Conservation (phyloP, 805 yeast species). For the Starmera quercuum region DNA sequence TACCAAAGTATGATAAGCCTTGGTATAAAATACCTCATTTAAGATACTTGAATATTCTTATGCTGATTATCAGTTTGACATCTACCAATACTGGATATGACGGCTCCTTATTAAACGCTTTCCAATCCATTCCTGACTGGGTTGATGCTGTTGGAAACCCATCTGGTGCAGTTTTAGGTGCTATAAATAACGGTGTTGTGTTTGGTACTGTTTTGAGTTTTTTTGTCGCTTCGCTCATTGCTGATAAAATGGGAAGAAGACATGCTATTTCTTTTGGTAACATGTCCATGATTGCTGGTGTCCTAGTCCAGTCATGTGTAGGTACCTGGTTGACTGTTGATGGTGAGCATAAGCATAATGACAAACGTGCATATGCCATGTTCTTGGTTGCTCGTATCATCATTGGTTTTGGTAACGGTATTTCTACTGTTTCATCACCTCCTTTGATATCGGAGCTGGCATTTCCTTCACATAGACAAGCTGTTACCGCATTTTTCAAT, state of each 20-base stretch:
- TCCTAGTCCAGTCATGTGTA: constrained; percentile 21
- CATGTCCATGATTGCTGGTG: constrained; percentile 17
- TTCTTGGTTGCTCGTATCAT: constrained; percentile 27
- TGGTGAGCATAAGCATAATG: not conserved
- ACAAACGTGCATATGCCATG: not conserved
- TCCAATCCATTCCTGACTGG: constrained; percentile 39
- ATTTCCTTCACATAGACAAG: constrained; percentile 37
- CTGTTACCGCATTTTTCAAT: constrained; percentile 39
- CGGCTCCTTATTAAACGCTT: constrained; percentile 42
- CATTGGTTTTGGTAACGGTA: constrained; percentile 38
- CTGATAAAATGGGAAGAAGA: constrained; percentile 37
- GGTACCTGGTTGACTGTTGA: constrained; percentile 18
- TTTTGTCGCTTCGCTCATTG: constrained; percentile 19
- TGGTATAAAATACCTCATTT: constrained; percentile 33
- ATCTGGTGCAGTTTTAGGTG: constrained; percentile 31
- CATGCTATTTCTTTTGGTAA: constrained; percentile 17
- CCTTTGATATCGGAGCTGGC: constrained; percentile 42
- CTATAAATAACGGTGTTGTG: constrained; percentile 31
- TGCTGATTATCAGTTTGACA: constrained; percentile 35
- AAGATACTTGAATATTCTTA: constrained; percentile 25
- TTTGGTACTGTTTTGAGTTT: constrained; percentile 32
- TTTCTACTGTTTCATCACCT: constrained; percentile 38
- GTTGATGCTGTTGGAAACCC: constrained; percentile 30
- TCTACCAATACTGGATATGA: constrained; percentile 43
- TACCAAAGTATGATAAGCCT: constrained; percentile 19